Conservation (phyloP, 2,329 filamentous ascomycete genomes). For the Coniella vitis region DNA sequence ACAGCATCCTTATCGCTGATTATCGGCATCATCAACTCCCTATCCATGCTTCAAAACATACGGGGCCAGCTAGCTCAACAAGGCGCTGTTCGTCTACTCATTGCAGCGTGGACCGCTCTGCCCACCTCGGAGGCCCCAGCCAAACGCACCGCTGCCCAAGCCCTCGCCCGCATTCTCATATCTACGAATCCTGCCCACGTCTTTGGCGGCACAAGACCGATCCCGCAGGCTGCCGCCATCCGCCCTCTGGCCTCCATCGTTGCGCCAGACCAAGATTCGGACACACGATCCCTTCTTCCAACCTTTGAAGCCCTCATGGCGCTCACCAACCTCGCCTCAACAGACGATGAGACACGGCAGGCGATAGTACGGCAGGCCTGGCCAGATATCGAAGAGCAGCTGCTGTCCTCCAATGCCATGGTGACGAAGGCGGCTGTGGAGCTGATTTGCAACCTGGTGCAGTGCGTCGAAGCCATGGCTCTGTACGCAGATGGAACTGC, state of each 20-base stretch:
- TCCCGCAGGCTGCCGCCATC: constrained; percentile 72
- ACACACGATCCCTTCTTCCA: constrained; percentile 72
- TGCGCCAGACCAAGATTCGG: constrained; percentile 52
- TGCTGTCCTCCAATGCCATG: constrained; percentile 68
- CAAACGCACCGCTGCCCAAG: constrained; percentile 64
- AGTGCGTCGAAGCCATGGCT: constrained; percentile 57
- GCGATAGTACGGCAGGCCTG: constrained; percentile 70
- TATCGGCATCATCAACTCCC: constrained; percentile 67
- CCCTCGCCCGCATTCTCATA: constrained; percentile 78
- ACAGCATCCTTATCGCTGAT: constrained; percentile 64
- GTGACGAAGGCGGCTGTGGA: constrained; percentile 81
- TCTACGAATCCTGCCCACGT: constrained; percentile 78
- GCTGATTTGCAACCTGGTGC: constrained; percentile 84
- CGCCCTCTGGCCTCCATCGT: constrained; percentile 74
- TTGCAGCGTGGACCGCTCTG: constrained; percentile 62
- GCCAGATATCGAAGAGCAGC: constrained; percentile 71
- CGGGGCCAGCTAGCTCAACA: constrained; percentile 83
- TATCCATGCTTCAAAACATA: constrained; percentile 67
- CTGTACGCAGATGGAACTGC: constrained; percentile 62
- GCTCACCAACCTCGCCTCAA: constrained; percentile 85
- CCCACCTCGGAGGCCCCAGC: constrained; percentile 40
- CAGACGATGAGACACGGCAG: constrained; percentile 59
- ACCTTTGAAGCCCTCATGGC: constrained; percentile 88
- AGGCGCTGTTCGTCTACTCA: constrained; percentile 80
- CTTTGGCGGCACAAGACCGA: constrained; percentile 70